Conservation (phyloP, 1,139 yeast genomes). For the Kurtzmaniella quercitrusa region DNA sequence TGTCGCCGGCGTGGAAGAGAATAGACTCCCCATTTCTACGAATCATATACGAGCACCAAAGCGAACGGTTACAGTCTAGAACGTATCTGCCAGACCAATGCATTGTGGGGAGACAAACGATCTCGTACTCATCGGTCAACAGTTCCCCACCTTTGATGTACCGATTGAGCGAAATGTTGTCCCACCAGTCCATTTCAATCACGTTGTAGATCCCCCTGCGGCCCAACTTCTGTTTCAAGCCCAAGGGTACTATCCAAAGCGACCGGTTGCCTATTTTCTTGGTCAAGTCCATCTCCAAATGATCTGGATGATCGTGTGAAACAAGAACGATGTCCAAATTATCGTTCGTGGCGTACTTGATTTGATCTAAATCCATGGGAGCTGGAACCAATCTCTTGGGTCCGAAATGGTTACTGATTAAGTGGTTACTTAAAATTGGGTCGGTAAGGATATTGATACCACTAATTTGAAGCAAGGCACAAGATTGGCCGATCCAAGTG, state of each 20-base stretch:
- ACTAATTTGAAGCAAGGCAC: constrained; percentile 68
- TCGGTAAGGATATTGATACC: constrained; percentile 79
- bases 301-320: constrained; percentile 95
- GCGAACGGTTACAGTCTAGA: constrained; percentile 69
- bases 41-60: constrained; percentile 86
- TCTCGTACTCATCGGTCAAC: constrained; percentile 52
- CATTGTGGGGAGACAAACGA: constrained; percentile 93
- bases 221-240: constrained; percentile 59
- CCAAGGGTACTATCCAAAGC: constrained; percentile 85
- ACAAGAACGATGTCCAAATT: constrained; percentile 70
- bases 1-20: constrained; percentile 90
- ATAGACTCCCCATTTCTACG: constrained; percentile 63
- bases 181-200: constrained; percentile 94
- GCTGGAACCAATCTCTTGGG: constrained; percentile 76
- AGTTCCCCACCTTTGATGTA: constrained; percentile 18
- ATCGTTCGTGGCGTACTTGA: constrained; percentile 47
- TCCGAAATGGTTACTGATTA: constrained; percentile 63
- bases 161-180: constrained; percentile 43
- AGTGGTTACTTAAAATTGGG: constrained; percentile 70
- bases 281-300: constrained; percentile 64
- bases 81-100: constrained; percentile 92
- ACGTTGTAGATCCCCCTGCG: constrained; percentile 52
- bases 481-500: constrained; percentile 94
- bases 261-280: constrained; percentile 54
- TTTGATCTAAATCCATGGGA: constrained; percentile 60